Base-by-base conservation (phyloP, 2,329 filamentous ascomycete genomes). In the Bimuria novae-zelandiae region DNA sequence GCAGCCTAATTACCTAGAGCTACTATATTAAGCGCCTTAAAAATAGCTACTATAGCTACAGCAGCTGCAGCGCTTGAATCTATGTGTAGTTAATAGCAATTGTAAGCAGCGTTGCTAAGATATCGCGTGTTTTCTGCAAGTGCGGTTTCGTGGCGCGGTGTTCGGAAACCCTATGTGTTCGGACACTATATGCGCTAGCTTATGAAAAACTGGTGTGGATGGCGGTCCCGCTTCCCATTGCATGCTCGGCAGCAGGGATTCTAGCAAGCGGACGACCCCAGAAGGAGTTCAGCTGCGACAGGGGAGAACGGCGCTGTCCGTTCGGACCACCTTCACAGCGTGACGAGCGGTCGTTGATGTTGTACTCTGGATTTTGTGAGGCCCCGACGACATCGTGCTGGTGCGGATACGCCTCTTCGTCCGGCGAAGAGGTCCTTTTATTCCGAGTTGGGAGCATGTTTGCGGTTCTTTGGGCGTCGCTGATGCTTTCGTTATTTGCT, bases 321-420 rank as follows among this genome's bases (percentile, higher is more conserved):
- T 42, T 30, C 16, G 37, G 12, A 7, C 39, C 12, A 19, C 46
- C 40, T 16, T 33, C 33, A 35, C 50, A 54, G 11, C 19, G 46
- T 4, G 30, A 16, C 2, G 12, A 4, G 37, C 19, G 12, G 10
- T n/a, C 11, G 19, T 17, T 36, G 21, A 50, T 27, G 36, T 49
- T 46, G 27, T 54, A 54, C 22, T 54, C 51, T 7, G 51, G 51
- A 21, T 54, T 45, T 10, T 33, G 46, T 17, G 46, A 49, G 10
- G 40, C 19, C 3, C 50, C 43, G 1, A 29, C n/a, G n/a, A 25
- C 14, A 4, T 33, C 23, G 17, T 16, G 30, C 6, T 19, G 33
- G 30, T 21, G 29, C 8, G 29, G 21, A 12, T 12, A 10, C 19
- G n/a, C 7, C 10, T 19, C 17, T 25, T 33, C 30, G 29, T 2